Conservation (phyloP, 2,329 filamentous ascomycete species). For the Pleomassaria siparia region DNA sequence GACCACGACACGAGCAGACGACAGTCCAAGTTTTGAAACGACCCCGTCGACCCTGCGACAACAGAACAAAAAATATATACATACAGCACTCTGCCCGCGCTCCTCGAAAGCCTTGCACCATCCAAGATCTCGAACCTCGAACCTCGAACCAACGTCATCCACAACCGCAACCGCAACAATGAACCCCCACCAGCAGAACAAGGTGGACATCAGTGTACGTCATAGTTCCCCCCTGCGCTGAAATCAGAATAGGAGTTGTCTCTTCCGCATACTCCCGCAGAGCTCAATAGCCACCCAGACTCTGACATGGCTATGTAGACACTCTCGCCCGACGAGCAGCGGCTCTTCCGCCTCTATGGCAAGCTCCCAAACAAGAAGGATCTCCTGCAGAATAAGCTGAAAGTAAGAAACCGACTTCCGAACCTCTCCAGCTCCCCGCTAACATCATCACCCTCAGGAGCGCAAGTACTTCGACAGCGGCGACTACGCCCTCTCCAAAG, state of each 20-base stretch:
- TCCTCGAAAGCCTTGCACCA: neutral
- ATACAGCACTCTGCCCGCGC: conserved; percentile 12
- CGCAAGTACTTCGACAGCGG: conserved; percentile 97
- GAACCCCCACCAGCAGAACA: conserved; percentile 98
- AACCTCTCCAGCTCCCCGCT: neutral
- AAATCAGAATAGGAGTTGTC: conserved; percentile 9
- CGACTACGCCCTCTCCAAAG: conserved; percentile 95
- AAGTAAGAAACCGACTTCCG: conserved; percentile 52
- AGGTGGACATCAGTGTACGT: conserved; percentile 92
- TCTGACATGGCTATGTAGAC: conserved; percentile 59
- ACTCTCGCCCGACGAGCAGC: conserved; percentile 91
- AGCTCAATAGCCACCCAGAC: neutral
- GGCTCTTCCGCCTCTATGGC: conserved; percentile 94
- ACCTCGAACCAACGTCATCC: conserved; percentile 15
- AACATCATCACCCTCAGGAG: conserved; percentile 56
- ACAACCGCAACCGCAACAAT: conserved; percentile 51
- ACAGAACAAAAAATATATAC: conserved; percentile 35
- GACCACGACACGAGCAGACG: conserved; percentile 22
- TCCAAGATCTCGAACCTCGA: neutral
- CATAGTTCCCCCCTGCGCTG: conserved; percentile 18
- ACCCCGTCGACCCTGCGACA: conserved; percentile 23
- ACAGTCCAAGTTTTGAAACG: conserved; percentile 22
- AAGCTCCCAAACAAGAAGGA: conserved; percentile 97
- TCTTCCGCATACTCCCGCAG: conserved; percentile 1
- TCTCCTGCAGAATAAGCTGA: conserved; percentile 95